Conservation (phyloP, 352 stramenopile genomes). For the Phytophthora rubi region DNA sequence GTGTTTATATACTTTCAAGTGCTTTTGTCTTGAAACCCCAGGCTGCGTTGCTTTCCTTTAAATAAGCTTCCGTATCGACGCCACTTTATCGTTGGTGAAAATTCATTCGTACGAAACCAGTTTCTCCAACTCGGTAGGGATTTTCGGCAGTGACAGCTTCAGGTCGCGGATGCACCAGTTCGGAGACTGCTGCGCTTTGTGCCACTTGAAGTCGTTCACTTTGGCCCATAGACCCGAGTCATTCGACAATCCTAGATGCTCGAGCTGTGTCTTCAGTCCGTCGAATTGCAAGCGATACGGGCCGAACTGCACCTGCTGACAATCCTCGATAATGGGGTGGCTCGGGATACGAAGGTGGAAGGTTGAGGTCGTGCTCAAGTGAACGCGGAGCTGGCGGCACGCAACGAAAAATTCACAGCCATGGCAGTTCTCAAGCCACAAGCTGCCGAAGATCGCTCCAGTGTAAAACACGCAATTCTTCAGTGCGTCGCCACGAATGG, state of each 20-base stretch:
- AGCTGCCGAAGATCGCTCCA: slow-evolving; percentile 79
- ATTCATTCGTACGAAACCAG: slow-evolving; percentile 49
- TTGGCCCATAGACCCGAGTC: slow-evolving; percentile 83
- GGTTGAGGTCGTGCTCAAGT: slow-evolving; percentile 64
- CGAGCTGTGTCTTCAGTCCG: slow-evolving; percentile 65
- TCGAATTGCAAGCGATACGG: slow-evolving; percentile 76
- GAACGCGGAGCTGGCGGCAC: slow-evolving; percentile 87
- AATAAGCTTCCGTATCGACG: slow-evolving; percentile 22
- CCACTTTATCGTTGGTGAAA: neutral
- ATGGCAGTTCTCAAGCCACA: slow-evolving; percentile 87
- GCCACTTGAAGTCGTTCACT: slow-evolving; percentile 94
- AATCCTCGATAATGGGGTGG: slow-evolving; percentile 93
- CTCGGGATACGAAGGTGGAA: slow-evolving; percentile 87
- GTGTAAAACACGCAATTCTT: slow-evolving; percentile 79
- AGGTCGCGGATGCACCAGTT: slow-evolving; percentile 81
- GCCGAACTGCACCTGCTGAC: slow-evolving; percentile 81
- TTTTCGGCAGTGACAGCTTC: slow-evolving; percentile 46
- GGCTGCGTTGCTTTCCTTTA: slow-evolving; percentile 13
- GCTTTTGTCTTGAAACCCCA: slow-evolving; percentile 8
- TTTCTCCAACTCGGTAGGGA: slow-evolving; percentile 42
- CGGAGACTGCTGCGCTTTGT: slow-evolving; percentile 84
- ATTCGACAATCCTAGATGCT: slow-evolving; percentile 53
- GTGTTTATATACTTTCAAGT: slow-evolving; percentile 42
- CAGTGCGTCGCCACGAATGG: slow-evolving; percentile 73
- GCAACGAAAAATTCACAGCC: slow-evolving; percentile 84